A percentile compares a stretch with the other conserved stretches of the same genome.
These are phyloP conservation scores for Fonsecaea nubica DNA, from an alignment of 2,329 filamentous ascomycete genomes.

Conservation along the genomic window DNA sequence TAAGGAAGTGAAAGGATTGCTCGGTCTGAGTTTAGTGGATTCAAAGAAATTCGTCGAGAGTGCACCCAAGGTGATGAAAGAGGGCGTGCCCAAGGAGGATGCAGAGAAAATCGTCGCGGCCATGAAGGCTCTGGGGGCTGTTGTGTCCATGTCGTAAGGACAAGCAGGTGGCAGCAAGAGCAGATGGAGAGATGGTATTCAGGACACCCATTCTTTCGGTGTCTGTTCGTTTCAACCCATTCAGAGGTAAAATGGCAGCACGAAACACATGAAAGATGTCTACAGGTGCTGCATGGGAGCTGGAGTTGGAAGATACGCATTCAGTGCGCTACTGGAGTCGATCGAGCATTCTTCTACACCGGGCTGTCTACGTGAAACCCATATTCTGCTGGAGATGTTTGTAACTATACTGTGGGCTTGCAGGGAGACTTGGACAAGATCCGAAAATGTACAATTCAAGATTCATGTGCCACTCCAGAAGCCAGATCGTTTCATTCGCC, in stretches of 20 bases:
- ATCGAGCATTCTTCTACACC: not conserved
- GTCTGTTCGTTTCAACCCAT: not conserved
- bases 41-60: constrained; percentile 99
- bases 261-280: not conserved
- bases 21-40: constrained; percentile 95
- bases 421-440: constrained; percentile 8
- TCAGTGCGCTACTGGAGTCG: not conserved
- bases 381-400: constrained; percentile 6
- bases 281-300: not conserved
- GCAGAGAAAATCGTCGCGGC: constrained; percentile 97
- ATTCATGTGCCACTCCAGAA: constrained; percentile 3
- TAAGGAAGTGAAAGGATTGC: constrained; percentile 98
- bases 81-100: constrained; percentile 98
- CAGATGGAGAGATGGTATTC: constrained; percentile 1
- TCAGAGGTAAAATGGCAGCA: not conserved
- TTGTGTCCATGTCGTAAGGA: constrained; percentile 83
- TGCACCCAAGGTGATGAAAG: constrained; percentile 98
- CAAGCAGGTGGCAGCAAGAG: not conserved
- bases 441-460: constrained; percentile 15
- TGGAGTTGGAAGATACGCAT: not conserved
- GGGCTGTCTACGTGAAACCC: not conserved
- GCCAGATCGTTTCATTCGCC: not conserved
- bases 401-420: constrained; percentile 19
- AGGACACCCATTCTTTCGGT: not conserved
- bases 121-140: constrained; percentile 90